Base-by-base conservation (phyloP, 179 eudicot genomes). In the Heliamphora pulchella region DNA sequence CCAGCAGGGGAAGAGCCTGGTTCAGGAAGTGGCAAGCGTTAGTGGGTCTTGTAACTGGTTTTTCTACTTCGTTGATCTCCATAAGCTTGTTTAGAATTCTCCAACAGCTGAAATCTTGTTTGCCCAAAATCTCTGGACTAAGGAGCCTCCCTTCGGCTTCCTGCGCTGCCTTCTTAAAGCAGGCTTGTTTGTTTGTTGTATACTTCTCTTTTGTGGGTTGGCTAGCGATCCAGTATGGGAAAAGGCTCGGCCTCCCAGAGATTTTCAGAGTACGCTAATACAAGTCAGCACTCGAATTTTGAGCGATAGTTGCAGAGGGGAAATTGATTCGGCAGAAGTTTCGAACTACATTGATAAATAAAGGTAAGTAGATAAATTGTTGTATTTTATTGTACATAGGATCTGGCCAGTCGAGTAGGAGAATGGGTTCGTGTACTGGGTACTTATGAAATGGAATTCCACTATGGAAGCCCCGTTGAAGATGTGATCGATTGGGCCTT, bases 191-290 rank as follows among this genome's bases (percentile, higher is more conserved):
- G 67, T 83, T 96, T 51, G 80, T 89, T 44, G 88, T 91, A 41
- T 95, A 95, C 86, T 90, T 95, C 78, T 91, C 92, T 39, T 80
- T 93, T 65, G 86, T 85, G 78, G 89, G 94, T 72, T 93, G 93
- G 97, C 75, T 95, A 81, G 85, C 89, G n/a, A 80, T 91, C 80
- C 91, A 90, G 77, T 93, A 93, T 81, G 82, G 88, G 14, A 89
- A 89, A 82, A 88, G 83, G 87, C 86, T 95, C 44, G 92, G 94
- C 81, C 86, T 95, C 64, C 81, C 83, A 10, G 86, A 80, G 50
- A 69, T 80, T 8, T 66, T 78, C 18, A 17, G 69, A 61, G 39
- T 41, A 57, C 47, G 8, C 15, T 79, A 79, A 65, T 73, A 75
- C 71, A 14, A 64, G 63, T 47, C 41, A 31, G 86, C 84, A 77